These are phyloP conservation scores for Trichoderma citrinoviride DNA, from an alignment of 2,329 filamentous ascomycete species.

Conservation along the genomic window DNA sequence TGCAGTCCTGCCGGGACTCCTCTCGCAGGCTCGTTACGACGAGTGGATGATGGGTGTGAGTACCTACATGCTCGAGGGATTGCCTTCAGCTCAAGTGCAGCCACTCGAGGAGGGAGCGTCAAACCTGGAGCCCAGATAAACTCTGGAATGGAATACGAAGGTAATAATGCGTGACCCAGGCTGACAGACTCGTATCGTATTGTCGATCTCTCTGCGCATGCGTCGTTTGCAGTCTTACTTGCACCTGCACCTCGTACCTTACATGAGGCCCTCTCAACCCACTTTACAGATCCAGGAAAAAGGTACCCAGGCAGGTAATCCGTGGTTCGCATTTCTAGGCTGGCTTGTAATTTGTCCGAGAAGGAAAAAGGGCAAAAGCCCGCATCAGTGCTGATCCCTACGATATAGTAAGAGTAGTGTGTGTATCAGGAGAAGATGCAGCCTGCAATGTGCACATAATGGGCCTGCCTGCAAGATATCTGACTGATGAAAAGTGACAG, in stretches of 20 bases:
- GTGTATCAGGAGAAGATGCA: constrained; percentile 4
- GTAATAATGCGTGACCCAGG: neutral
- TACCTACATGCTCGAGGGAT: neutral
- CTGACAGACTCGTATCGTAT: constrained; percentile 12
- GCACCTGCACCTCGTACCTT: neutral
- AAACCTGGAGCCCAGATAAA: neutral
- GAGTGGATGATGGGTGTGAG: neutral
- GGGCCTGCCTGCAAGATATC: neutral
- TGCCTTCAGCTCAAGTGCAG: neutral
- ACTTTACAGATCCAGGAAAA: neutral
- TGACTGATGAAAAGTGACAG: neutral
- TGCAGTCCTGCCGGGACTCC: no score
- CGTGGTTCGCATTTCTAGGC: neutral
- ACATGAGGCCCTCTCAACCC: neutral
- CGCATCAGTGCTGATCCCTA: constrained; percentile 8
- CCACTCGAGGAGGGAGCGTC: neutral
- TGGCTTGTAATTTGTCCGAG: neutral
- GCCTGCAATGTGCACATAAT: neutral
- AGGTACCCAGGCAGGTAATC: neutral
- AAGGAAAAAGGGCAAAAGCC: constrained; percentile 2
- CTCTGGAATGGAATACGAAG: neutral
- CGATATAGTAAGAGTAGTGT: no score
- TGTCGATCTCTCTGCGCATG: neutral
- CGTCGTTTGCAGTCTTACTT: neutral
- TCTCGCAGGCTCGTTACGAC: no score